Evolutionary conservation across 305 asterid species (phyloP), one percentile per base, ranked within the genome.

Genomic region (Petunia hybrid): DNA sequence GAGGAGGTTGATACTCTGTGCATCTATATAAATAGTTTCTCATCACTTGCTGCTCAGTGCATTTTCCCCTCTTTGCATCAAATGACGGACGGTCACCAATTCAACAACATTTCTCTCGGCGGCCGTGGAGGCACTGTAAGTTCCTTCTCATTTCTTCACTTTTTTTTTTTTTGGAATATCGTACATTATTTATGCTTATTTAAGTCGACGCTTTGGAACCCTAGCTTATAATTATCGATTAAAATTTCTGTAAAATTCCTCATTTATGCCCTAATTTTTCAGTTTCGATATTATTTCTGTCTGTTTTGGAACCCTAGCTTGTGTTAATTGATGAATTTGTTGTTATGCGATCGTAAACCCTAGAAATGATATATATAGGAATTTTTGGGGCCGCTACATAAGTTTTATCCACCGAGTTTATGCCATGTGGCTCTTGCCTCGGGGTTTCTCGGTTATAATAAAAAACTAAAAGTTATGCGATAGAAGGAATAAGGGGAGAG

Each of bases 71-170:
- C 35, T 64, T 64, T 36, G 42, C 31, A 74, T 88, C 82, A 13
- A 22, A 92, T 95, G 97, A 88, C 93, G 62, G 98, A 96, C 57
- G 99, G 98, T 78, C 98, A 90, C 85, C 78, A 62, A 86, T 92
- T 93, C 92, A 92, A 90, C 87, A 90, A 86, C 66, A 91, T 96
- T 76, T 91, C 97, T 76, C 98, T 94, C 38, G 95, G 94, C 35
- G 98, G 99, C 80, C 98, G 99, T 66, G 97, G 98, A 36, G 98
- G 98, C 87, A 83, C 95, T 55, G 98, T 96, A 84, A 91, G 94
- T 84, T 64, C 2, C 55, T 75, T 71, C 13, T 67, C 0, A 10
- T 60, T 78, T 36, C 7, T 10, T 16, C 31, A 8, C 51, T 79
- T 63, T 2, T 22, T 1, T 16, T 42, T 7, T 16, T 62, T 8